Evolutionary conservation across 257 asterid genomes (phyloP), one percentile per base, ranked within the genome.

Genomic region (Marsdenia floribunda): DNA sequence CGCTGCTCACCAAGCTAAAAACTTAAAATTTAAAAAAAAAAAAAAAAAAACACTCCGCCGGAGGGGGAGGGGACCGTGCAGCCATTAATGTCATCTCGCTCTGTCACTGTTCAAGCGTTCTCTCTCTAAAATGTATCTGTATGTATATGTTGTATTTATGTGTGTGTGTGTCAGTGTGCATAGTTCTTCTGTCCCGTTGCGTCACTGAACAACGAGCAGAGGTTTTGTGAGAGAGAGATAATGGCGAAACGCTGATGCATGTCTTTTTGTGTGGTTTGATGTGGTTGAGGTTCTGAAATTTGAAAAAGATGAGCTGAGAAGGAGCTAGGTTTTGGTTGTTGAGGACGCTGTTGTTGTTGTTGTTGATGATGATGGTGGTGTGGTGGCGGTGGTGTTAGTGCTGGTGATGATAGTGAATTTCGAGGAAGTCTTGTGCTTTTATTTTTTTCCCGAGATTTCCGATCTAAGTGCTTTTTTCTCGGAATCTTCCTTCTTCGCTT

Each of bases 391-490:
- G 52, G n/a, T 10, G 66, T 7, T 67, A 3, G 52, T 38, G 49
- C 49, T 44, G 12, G 49, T 7, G 81, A 38, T 72, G 81, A 80
- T 76, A 85, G 70, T 82, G 85, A 77, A 44, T 81, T 78, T 82
- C 90, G 96, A 82, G 93, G 88, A 63, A 79, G 74, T 75, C 60
- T 73, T 76, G 78, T 77, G 87, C 84, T 29, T 29, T 29, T 29
- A 29, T 29, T 29, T 89, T 89, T 84, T 82, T 71, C 67, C 84
- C 88, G 90, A 77, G 83, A 77, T 86, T 87, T 78, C 79, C 90
- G 95, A 84, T 89, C 88, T 86, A 74, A 79, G 81, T 73, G 65
- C 70, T 73, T 73, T 79, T 79, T 80, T 79, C 74, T 74, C 75
- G 85, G 80, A 81, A 74, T 71, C 83, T 77, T 78, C 82, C 73